phyloP scores from a whole-genome alignment of 345 rosid genomes.

The Anastatica hierochuntica region DNA sequence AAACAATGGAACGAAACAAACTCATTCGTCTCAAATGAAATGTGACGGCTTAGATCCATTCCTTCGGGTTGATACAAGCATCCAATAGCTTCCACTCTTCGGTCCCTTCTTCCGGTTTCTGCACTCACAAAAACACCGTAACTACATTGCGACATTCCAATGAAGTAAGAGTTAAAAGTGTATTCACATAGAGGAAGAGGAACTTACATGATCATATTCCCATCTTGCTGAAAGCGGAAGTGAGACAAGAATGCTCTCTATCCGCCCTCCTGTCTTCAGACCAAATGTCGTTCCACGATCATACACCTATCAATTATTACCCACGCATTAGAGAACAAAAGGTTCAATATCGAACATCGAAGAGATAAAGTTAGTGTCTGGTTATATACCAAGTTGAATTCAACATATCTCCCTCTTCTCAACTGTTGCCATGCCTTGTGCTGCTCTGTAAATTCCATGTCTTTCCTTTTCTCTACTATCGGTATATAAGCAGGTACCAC shows the following conservation, averaged over 20 bases:
- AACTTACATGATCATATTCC: conserved; percentile 93
- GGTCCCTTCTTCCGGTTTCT: conserved; percentile 93
- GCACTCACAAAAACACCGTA: conserved; percentile 20
- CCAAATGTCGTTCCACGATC: conserved; percentile 99
- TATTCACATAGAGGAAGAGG: neutral
- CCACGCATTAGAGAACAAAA: neutral
- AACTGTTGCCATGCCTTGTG: conserved; percentile 97
- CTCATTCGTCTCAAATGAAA: conserved; percentile 2
- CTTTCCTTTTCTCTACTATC: conserved; percentile 73
- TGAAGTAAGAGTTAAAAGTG: neutral
- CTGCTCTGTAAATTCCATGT: conserved; percentile 57
- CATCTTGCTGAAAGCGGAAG: conserved; percentile 89
- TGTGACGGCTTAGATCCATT: conserved; percentile 54
- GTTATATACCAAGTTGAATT: conserved; percentile 73
- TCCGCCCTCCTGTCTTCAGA: conserved; percentile 90
- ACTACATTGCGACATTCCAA: conserved; percentile 12
- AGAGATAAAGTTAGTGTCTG: too few relatives aligned
- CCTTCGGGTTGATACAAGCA: conserved; percentile 95
- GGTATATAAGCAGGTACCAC: conserved; percentile 96
- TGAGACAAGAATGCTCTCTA: conserved; percentile 96
- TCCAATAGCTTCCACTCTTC: conserved; percentile 97
- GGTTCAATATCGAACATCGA: neutral
- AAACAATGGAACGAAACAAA: conserved; percentile 12
- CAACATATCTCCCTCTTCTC: conserved; percentile 93
- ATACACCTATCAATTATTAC: conserved; percentile 59